These are phyloP conservation scores for Prosopis cineraria DNA, from an alignment of 306 rosid genomes.

Conservation along the genomic window DNA sequence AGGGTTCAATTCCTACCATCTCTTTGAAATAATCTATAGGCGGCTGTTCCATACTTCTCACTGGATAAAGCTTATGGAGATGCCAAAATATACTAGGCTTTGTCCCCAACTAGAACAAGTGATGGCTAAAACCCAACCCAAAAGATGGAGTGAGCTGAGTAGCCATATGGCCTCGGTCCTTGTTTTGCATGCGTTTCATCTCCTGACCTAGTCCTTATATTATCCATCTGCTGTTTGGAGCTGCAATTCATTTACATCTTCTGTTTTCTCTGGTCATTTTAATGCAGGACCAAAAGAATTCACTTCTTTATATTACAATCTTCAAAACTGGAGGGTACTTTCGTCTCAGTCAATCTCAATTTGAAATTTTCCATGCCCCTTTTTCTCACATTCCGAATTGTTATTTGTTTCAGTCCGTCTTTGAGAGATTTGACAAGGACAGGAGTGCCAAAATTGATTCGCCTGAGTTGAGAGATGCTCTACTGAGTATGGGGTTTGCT, in stretches of 20 bases:
- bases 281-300: constrained; percentile 94
- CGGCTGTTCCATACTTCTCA: not conserved
- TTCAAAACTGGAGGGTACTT: constrained; percentile 92
- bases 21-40: too few relatives aligned
- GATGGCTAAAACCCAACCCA: not conserved
- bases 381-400: not conserved
- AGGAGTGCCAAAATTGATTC: constrained; percentile 86
- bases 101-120: not conserved
- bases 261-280: constrained; percentile 8
- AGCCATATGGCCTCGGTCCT: not conserved
- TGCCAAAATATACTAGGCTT: not conserved
- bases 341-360: not conserved
- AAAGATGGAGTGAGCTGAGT: not conserved
- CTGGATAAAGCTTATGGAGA: not conserved
- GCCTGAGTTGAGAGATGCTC: constrained; percentile 82
- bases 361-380: not conserved
- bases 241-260: not conserved
- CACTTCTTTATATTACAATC: constrained; percentile 81
- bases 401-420: constrained; percentile 56
- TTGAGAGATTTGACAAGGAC: constrained; percentile 87
- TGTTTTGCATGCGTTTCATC: constrained; percentile 2
- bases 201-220: not conserved
- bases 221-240: not conserved
- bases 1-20: too few relatives aligned
- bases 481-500: constrained; percentile 78